Evolutionary conservation across 208 protist species (phyloP).

Genomic region (Crithidia mellificae): DNA sequence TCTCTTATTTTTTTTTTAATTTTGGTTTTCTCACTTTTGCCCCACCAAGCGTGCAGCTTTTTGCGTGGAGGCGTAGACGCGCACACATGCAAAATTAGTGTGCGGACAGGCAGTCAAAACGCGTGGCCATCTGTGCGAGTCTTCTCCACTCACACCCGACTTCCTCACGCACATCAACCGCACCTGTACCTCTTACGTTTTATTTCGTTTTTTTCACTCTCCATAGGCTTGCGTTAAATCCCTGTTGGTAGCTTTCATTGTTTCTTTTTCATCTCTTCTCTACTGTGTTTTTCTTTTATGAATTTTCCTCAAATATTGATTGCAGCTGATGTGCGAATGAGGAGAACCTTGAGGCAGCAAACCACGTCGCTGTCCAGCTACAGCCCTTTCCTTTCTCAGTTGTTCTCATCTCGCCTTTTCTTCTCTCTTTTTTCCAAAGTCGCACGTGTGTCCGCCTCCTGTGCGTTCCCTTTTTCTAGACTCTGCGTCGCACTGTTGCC

Average conservation of each 20-base stretch:
- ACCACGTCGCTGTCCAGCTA: not conserved
- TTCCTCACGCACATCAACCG: not conserved
- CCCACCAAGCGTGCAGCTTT: not conserved
- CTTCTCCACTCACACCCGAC: not conserved
- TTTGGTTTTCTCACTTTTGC: not conserved
- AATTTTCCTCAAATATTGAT: constrained; percentile 12
- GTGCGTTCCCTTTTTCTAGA: not conserved
- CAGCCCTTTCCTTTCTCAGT: not conserved
- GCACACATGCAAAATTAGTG: not conserved
- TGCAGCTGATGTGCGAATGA: not conserved
- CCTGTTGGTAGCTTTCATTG: constrained; percentile 2
- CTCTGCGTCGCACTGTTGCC: not conserved
- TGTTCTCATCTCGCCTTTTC: not conserved
- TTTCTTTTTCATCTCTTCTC: constrained; percentile 27
- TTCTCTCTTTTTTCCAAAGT: not conserved
- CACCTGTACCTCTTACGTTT: constrained; percentile 6
- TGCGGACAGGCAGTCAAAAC: not conserved
- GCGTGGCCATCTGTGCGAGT: not conserved
- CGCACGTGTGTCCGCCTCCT: not conserved
- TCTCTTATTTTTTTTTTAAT: constrained; percentile 6
- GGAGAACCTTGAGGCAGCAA: not conserved
- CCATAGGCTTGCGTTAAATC: not conserved
- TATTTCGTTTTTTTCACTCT: constrained; percentile 9
- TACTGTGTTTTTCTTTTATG: constrained; percentile 29
- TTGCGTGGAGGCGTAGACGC: not conserved